Base-by-base conservation (phyloP, 176 grass and related monocot genomes). In the Hsuehochloa calcarea region DNA sequence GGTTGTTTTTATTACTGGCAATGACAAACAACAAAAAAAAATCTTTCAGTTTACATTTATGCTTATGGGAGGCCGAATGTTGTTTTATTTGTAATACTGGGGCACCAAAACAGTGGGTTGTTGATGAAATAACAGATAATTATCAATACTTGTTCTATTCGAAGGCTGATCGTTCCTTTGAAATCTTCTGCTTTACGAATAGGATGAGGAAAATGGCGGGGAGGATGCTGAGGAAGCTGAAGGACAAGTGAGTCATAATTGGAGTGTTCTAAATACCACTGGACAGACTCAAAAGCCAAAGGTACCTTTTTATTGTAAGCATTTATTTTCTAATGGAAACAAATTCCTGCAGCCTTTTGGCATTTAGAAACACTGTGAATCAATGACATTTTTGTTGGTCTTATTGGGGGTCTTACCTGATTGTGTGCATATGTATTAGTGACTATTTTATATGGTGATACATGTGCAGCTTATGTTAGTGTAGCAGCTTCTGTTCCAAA, bases 231-330 rank as follows among this genome's bases (percentile, higher is more conserved):
- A 80, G 29, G 80, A 93, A 87, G 85, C 20, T 65, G 84, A 90
- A 77, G 85, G 88, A 50, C 86, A 90, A 85, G 80, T 65, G 38
- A 75, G 22, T 80, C 81, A 90, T 37, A 98, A 94, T 56, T 99
- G 96, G 96, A 92, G 93, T 75, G 84, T 94, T 86, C 25, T 90
- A 73, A 95, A 95, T 65, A 85, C 89, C 82, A 95, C 83, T 74
- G 79, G 91, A 37, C 89, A 91, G 37, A 29, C 75, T 84, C 65
- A 74, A 62, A 94, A 96, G 72, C 85, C 86, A 31, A 94, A 99
- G 87, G 96, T 99, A 87, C 70, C 38, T 74, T 49, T 78, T 70
- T 29, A 55, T 52, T 55, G 83, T 75, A 29, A 46, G 6, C 63
- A 70, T 13, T 47, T 74, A n/a, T 72, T 75, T 62, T 80, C 63